Evolutionary conservation across 2,329 filamentous ascomycete species (phyloP), one percentile per base, ranked within the genome.

Genomic region (Dactylellina haptotyla): DNA sequence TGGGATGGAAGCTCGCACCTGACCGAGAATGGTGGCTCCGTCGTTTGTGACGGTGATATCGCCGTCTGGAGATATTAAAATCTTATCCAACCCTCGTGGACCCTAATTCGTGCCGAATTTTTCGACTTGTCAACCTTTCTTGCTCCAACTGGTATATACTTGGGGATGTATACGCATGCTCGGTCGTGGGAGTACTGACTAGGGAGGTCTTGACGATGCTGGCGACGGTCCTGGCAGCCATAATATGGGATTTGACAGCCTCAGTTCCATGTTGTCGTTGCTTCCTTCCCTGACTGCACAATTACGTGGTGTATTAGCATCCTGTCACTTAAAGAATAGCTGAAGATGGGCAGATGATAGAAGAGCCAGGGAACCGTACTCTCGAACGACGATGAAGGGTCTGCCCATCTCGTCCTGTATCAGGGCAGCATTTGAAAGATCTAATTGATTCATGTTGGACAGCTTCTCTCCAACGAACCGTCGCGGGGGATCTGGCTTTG

Each of bases 31-130:
- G 48, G 95, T 99, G 63, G 96, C 96, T 79, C 95, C 95, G 84
- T 99, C 95, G 84, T 99, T 99, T 78, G 95, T 99, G 75, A 99
- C 93, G 75, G 95, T 99, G 82, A 99, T 99, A 83, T 99, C 95
- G 81, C 95, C 95, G 81, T 99, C 95, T 75, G 95, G 91, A 57
- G 95, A 99, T 79, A 99, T 99, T 78, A 99, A 87, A 80, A 99
- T 99, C 85, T 99, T 99, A 85, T 99, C 95, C 80, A 99, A 89
- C 76, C 95, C 95, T 78, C 95, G 90, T 62, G 95, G 95, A 56
- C 95, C 95, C 86, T 87, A 76, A 45, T 45, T 56, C 37, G 18
- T 48, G 14, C 46, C 54, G 26, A 62, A 28, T 20, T 18, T 50
- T 57, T 61, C 48, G 74, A 79, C 26, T 79, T n/a, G 54, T 62